phyloP scores from a whole-genome alignment of 2,329 filamentous ascomycete genomes.

The Cercospora sp. region DNA sequence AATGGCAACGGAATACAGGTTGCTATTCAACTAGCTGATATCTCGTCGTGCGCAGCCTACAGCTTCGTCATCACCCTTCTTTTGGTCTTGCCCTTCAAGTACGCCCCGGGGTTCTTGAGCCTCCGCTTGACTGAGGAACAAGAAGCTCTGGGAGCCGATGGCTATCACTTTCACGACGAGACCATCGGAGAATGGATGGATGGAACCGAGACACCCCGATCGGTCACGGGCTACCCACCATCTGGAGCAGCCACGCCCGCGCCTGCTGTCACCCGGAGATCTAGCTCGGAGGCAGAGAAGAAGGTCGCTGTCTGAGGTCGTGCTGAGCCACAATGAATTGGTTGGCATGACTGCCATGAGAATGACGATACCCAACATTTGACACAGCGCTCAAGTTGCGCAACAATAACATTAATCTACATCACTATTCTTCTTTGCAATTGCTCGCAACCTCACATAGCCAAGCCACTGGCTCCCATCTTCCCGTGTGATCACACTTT shows the following conservation, averaged over 20 bases:
- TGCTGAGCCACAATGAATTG: background rate
- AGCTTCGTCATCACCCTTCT: slow-evolving; percentile 56
- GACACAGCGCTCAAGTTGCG: background rate
- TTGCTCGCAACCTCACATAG: slow-evolving; percentile 49
- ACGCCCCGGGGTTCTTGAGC: slow-evolving; percentile 53
- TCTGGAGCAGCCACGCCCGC: background rate
- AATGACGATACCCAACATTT: background rate
- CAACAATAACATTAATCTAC: slow-evolving; percentile 5
- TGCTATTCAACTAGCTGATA: slow-evolving; percentile 58
- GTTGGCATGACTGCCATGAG: background rate
- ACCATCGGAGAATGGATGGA: slow-evolving; percentile 47
- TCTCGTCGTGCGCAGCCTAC: slow-evolving; percentile 55
- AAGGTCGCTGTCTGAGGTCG: background rate
- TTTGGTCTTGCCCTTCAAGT: slow-evolving; percentile 55
- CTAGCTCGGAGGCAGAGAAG: slow-evolving; percentile 9
- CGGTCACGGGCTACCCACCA: slow-evolving; percentile 1
- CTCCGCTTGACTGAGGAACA: slow-evolving; percentile 57
- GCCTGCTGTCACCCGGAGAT: background rate
- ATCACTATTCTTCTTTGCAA: slow-evolving; percentile 39
- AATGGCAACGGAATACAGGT: slow-evolving; percentile 59
- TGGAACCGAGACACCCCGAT: slow-evolving; percentile 6
- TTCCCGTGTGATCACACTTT: slow-evolving; percentile 56
- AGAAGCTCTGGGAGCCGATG: slow-evolving; percentile 57
- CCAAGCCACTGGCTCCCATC: slow-evolving; percentile 57
- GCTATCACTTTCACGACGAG: slow-evolving; percentile 58